phyloP scores from a whole-genome alignment of 352 stramenopile species.

The Pythium chondricola region DNA sequence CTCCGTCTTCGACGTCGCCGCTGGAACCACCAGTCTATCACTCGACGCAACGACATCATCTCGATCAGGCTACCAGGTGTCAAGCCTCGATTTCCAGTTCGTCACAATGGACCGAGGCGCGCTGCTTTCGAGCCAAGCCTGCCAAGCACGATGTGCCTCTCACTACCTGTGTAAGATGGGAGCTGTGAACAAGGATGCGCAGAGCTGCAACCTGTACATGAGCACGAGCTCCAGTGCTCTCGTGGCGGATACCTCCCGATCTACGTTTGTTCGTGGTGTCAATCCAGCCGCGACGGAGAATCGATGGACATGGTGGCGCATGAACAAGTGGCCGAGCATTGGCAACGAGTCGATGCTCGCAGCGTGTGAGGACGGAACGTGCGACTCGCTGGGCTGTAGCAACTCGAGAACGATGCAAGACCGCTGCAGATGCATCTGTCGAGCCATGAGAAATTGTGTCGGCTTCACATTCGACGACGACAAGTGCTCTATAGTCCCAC shows the following conservation, averaged over 20 bases:
- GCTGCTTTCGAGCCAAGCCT: conserved; percentile 27
- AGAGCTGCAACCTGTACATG: conserved; percentile 45
- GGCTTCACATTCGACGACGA: conserved; percentile 35
- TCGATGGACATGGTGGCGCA: conserved; percentile 30
- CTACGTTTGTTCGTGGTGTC: conserved; percentile 20
- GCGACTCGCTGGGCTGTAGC: conserved; percentile 22
- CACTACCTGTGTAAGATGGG: conserved; percentile 43
- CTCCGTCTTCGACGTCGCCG: conserved; percentile 24
- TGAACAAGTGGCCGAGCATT: conserved; percentile 28
- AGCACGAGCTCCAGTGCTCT: conserved; percentile 18
- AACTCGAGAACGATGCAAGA: conserved; percentile 29
- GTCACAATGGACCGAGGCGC: conserved; percentile 31
- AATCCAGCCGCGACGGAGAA: conserved; percentile 28
- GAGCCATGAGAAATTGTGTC: conserved; percentile 23
- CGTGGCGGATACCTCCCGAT: conserved; percentile 19
- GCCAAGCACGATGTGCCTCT: conserved; percentile 27
- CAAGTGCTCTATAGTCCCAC: conserved; percentile 32
- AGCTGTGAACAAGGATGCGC: conserved; percentile 24
- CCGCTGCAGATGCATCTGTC: conserved; percentile 42
- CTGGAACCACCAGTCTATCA: conserved; percentile 24
- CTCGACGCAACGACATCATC: conserved; percentile 35
- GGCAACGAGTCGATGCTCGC: conserved; percentile 26
- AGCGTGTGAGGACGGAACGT: conserved; percentile 24
- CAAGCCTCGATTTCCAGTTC: conserved; percentile 31
- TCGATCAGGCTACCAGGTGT: conserved; percentile 30